Base-by-base conservation (phyloP, 306 rosid genomes). In the Rubus parviflorus region DNA sequence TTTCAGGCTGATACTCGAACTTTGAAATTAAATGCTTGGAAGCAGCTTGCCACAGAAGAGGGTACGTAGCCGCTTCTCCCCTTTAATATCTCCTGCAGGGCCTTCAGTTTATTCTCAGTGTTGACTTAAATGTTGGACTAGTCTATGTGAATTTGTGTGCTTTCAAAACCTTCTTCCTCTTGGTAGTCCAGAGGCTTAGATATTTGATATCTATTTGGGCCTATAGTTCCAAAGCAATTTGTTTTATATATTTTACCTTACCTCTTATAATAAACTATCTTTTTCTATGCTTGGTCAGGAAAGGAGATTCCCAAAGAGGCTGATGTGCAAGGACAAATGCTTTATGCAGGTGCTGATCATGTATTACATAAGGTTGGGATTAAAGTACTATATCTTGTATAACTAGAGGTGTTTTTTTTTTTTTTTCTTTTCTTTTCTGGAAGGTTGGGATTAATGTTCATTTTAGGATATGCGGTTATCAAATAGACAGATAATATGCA, bases 1-100 rank as follows among this genome's bases (percentile, higher is more conserved):
- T 89, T 88, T 81, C 91, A 95, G 99, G 97, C 90, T 76, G 99
- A 91, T 84, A 90, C 96, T 78, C 96, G 88, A 79, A 78, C 82
- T 83, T 74, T 95, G 72, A 92, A 88, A 86, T 82, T 89, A 85
- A 84, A 87, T 70, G 87, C 97, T 38, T 95, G 98, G 99, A 83
- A 91, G 82, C 94, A 91, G 86, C 90, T 95, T 74, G 98, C 94
- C 51, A 78, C 76, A 1, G 98, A 95, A 88, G 97, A 89, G 85
- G 96, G 99, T 95, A 84, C 58, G 84, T 41, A 49, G 53, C 76
- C 70, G 37, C 74, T 73, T 80, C 72, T 77, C 8, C 38, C 25
- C 58, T 62, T 49, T 42, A 47, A 23, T 20, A 41, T 35, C 77
- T 11, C 16, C 17, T 16, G 25, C 54, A 42, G 20, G 30, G 17